Conservation (phyloP, 2,329 filamentous ascomycete species). For the Graphilbum fragrans region DNA sequence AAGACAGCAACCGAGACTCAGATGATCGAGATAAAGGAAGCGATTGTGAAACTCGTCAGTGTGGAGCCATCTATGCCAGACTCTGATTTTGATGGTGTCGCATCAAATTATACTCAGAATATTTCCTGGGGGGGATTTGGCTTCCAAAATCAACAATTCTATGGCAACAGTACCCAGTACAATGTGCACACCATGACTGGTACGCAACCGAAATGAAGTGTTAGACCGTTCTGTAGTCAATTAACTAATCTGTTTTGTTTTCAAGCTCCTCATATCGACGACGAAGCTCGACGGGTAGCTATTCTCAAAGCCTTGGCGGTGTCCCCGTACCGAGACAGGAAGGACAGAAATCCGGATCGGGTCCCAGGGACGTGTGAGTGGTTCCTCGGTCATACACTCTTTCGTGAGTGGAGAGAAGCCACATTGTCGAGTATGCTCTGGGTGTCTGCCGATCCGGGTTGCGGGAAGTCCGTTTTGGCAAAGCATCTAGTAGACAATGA, state of each 20-base stretch:
- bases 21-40: background rate
- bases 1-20: background rate
- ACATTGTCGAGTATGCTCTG: constrained; percentile 1
- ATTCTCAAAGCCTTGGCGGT: too few species aligned
- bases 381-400: constrained; percentile 1
- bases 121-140: too few species aligned
- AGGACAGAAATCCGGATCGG: constrained; percentile 1
- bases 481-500: background rate
- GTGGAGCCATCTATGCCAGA: background rate
- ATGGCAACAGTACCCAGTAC: too few species aligned
- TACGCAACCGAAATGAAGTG: too few species aligned
- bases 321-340: background rate
- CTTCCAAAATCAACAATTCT: too few species aligned
- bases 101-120: background rate
- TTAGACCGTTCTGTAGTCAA: too few species aligned
- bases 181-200: too few species aligned
- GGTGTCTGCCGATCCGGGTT: constrained; percentile 4
- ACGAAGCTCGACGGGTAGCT: too few species aligned
- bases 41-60: background rate
- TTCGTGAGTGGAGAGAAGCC: background rate
- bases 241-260: too few species aligned
- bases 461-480: constrained; percentile 5
- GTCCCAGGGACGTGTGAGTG: constrained; percentile 3
- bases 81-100: background rate
- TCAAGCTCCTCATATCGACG: too few species aligned